Percentiles rank a stretch among this genome's conserved stretches.
phyloP scores from a whole-genome alignment of 306 rosid genomes.

The Cucumis sativus region Cucumber_9930_V3 NC_026658.2:20897501-20898000 shows the following conservation, averaged over 20 bases:
- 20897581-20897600: conserved; percentile 47
- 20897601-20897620: conserved; percentile 65
- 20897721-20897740: conserved; percentile 52
- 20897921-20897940: conserved; percentile 37
- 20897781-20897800: conserved; percentile 44
- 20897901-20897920: conserved; percentile 54
- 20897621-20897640: conserved; percentile 55
- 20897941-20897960: conserved; percentile 63
- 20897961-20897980: conserved; percentile 74
- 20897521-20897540: conserved; percentile 59
- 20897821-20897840: conserved; percentile 45
- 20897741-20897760: conserved; percentile 59
- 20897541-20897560: conserved; percentile 59
- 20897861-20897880: conserved; percentile 69
- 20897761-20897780: conserved; percentile 62
- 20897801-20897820: conserved; percentile 41
- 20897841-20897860: conserved; percentile 47
- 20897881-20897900: conserved; percentile 68
- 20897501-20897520: conserved; percentile 31
- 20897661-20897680: conserved; percentile 44
- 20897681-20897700: conserved; percentile 44
- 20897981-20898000: conserved; percentile 49
- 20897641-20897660: conserved; percentile 64
- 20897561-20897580: conserved; percentile 44
- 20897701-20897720: conserved; percentile 46